Conservation (phyloP, 78 protist genomes). For the Anaeramoeba flamelloides region DNA sequence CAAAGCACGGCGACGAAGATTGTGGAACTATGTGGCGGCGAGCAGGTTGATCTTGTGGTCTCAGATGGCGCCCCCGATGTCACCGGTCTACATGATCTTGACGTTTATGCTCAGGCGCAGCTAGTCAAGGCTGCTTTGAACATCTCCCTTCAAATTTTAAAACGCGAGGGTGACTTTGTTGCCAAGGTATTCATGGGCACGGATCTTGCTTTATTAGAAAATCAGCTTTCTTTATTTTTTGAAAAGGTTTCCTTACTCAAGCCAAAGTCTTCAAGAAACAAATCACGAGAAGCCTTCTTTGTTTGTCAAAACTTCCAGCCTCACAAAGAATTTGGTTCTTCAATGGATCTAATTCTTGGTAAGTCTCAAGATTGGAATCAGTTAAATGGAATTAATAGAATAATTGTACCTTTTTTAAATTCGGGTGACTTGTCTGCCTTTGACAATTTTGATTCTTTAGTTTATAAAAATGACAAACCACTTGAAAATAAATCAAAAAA, state of each 20-base stretch:
- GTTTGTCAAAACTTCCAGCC: not conserved
- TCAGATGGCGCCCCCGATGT: slow-evolving; percentile 99
- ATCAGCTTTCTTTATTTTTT: slow-evolving; percentile 67
- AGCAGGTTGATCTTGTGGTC: slow-evolving; percentile 76
- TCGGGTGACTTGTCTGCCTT: slow-evolving; percentile 63
- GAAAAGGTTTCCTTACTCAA: slow-evolving; percentile 52
- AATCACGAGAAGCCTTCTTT: not conserved
- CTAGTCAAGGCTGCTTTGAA: slow-evolving; percentile 77
- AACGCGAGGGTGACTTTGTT: slow-evolving; percentile 82
- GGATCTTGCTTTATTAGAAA: slow-evolving; percentile 47
- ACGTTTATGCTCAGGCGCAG: slow-evolving; percentile 88
- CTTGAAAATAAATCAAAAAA: too few relatives aligned
- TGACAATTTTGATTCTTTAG: slow-evolving; percentile 54
- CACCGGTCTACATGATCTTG: slow-evolving; percentile 92
- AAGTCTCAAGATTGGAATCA: not conserved
- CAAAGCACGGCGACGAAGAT: slow-evolving; percentile 29
- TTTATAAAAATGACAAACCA: too few relatives aligned
- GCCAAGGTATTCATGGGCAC: slow-evolving; percentile 89
- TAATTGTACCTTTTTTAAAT: slow-evolving; percentile 56
- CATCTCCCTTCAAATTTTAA: slow-evolving; percentile 68
- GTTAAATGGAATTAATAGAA: slow-evolving; percentile 11
- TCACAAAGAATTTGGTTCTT: not conserved
- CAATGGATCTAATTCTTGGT: not conserved
- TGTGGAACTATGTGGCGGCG: slow-evolving; percentile 43
- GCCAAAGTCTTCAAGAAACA: slow-evolving; percentile 64